These are phyloP conservation scores for Scedosporium boydii DNA, from an alignment of 2,329 filamentous ascomycete species.

Conservation along the genomic window DNA sequence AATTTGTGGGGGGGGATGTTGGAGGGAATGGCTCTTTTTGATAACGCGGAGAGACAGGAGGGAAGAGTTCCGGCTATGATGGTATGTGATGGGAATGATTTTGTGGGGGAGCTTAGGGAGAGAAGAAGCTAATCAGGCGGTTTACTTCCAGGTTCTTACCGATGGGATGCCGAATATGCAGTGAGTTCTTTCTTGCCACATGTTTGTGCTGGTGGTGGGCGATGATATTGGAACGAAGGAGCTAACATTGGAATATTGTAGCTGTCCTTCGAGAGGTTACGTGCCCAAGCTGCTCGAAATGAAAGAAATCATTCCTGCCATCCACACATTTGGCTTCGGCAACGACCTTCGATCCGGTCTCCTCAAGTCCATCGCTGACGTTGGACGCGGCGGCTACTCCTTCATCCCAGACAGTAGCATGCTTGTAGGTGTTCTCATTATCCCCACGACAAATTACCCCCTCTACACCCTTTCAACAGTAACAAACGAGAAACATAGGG, in stretches of 20 bases:
- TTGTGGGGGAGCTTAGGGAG: too few relatives aligned
- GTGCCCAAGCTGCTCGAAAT: constrained; percentile 40
- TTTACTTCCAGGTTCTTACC: not conserved
- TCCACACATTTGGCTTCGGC: constrained; percentile 45
- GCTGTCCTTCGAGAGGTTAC: constrained; percentile 41
- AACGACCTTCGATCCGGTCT: constrained; percentile 39
- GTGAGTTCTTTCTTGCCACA: not conserved
- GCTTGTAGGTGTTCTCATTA: constrained; percentile 29
- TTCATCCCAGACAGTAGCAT: constrained; percentile 55
- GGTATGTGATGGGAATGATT: constrained; percentile 8
- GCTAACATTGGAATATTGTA: constrained; percentile 9
- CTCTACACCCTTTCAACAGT: not conserved
- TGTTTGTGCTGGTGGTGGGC: too few relatives aligned
- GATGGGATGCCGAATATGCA: not conserved
- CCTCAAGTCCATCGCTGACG: constrained; percentile 50
- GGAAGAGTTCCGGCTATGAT: constrained; percentile 39
- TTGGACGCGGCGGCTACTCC: constrained; percentile 46
- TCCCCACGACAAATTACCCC: not conserved
- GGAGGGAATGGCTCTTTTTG: constrained; percentile 39
- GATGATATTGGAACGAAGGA: too few relatives aligned
- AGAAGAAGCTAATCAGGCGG: too few relatives aligned
- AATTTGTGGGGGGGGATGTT: constrained; percentile 51
- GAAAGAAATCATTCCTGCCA: constrained; percentile 29
- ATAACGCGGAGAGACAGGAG: constrained; percentile 14
- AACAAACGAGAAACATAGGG: constrained; percentile 22